Base-by-base conservation (phyloP, 192 early-diverging fungal species). In the Entomortierella parvispora region DNA sequence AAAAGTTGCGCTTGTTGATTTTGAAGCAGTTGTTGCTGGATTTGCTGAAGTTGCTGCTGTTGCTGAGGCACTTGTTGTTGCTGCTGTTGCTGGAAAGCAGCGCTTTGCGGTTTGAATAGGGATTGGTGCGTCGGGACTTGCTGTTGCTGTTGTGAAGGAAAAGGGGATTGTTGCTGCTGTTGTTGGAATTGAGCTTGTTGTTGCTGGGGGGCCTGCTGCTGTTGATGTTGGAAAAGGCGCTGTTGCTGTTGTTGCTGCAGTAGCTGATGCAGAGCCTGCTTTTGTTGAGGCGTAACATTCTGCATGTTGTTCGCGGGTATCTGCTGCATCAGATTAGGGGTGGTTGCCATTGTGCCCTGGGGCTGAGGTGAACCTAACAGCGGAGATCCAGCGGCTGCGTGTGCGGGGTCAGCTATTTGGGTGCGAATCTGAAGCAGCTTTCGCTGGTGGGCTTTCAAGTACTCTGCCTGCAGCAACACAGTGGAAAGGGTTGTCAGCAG, bases 341-440 rank as follows among this genome's bases (percentile, higher is more conserved):
- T 76, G 4, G 70, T 20, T 10, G 62, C 48, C 56, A 65, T 59
- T 7, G 64, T 49, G 7, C 59, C 58, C 45, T 67, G 72, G 2
- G 65, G 46, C 40, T 76, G 72, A 17, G 72, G 72, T n/a, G 72
- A 76, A 5, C 72, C 72, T 0, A 76, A 59, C 17, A 62, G 42
- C 8, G 72, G 72, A 3, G 71, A 75, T 20, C 71, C 63, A 11
- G 50, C 57, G 34, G 52, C 44, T 26, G 63, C 42, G n/a, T 59
- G 57, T 17, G 33, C 51, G 1, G 58, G 57, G 1, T 68, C 72
- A 10, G 58, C 15, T 11, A 62, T 60, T 37, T 76, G 72, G 14
- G 65, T 51, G 15, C 59, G 58, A 18, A 76, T 76, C 59, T 76
- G 72, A n/a, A 46, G 49, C 11, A 76, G 59, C 31, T 76, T 76